Percentiles rank a stretch among this genome's conserved stretches.
Conservation (phyloP, 2,329 filamentous ascomycete species). For the Coniochaeta sp. region DNA sequence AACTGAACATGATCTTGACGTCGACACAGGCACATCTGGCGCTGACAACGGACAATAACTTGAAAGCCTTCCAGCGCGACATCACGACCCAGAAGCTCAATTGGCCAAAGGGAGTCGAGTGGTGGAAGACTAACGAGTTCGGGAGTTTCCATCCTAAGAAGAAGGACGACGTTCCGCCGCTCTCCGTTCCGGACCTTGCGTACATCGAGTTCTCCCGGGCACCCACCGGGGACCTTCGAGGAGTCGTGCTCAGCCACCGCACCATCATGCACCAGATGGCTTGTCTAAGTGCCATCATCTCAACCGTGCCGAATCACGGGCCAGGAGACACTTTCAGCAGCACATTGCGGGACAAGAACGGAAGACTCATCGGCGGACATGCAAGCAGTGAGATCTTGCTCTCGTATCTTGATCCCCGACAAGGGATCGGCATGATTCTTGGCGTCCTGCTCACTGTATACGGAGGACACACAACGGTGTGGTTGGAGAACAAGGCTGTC, state of each 20-base stretch:
- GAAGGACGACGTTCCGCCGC: constrained; percentile 77
- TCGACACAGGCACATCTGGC: constrained; percentile 96
- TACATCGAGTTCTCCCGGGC: constrained; percentile 98
- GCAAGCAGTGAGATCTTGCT: constrained; percentile 75
- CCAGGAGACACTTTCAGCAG: constrained; percentile 70
- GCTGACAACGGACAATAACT: constrained; percentile 93
- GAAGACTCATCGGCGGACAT: constrained; percentile 62
- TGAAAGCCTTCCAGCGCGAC: constrained; percentile 94
- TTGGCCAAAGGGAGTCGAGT: constrained; percentile 97
- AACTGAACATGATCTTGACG: constrained; percentile 86
- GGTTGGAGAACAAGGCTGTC: constrained; percentile 86
- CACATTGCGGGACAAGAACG: constrained; percentile 67
- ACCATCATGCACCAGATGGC: constrained; percentile 99
- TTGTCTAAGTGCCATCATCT: constrained; percentile 82
- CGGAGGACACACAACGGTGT: constrained; percentile 93
- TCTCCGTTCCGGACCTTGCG: constrained; percentile 88
- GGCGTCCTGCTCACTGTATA: constrained; percentile 94
- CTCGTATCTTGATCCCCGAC: constrained; percentile 89
- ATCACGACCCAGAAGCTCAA: constrained; percentile 91
- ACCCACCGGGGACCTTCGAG: constrained; percentile 87
- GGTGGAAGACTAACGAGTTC: constrained; percentile 99
- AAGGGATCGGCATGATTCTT: constrained; percentile 93
- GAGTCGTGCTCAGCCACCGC: constrained; percentile 92
- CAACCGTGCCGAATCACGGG: constrained; percentile 67
- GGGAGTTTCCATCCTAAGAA: constrained; percentile 94